Evolutionary conservation across 2,329 filamentous ascomycete species (phyloP).

Genomic region (Emergomyces pasteurianus): DNA sequence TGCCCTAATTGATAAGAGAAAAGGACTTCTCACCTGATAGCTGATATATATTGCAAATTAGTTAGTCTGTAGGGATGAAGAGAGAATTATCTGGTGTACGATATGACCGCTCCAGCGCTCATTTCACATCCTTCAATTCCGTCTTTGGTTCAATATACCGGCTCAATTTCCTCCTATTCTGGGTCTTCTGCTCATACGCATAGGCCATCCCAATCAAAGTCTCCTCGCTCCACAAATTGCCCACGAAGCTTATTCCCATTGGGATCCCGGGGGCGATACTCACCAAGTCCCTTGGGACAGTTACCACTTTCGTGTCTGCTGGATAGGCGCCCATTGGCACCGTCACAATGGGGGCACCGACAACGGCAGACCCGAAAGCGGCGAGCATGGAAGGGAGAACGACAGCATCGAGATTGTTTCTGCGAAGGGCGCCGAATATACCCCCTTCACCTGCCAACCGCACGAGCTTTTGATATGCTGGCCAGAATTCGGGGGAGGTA

Average conservation of each 20-base stretch:
- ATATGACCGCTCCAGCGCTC: not conserved
- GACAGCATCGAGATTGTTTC: slow-evolving; percentile 48
- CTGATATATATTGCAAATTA: not conserved
- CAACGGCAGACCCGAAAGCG: slow-evolving; percentile 39
- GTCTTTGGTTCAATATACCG: slow-evolving; percentile 39
- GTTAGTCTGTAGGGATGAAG: not conserved
- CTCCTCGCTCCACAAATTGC: slow-evolving; percentile 48
- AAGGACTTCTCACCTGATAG: not conserved
- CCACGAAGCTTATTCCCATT: slow-evolving; percentile 55
- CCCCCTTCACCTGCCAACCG: slow-evolving; percentile 48
- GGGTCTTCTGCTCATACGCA: slow-evolving; percentile 54
- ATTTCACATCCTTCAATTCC: slow-evolving; percentile 34
- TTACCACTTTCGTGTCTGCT: slow-evolving; percentile 35
- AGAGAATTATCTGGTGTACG: not conserved
- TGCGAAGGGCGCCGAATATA: slow-evolving; percentile 47
- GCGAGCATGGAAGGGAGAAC: slow-evolving; percentile 45
- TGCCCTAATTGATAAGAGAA: not conserved
- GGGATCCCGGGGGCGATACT: slow-evolving; percentile 42
- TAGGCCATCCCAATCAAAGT: slow-evolving; percentile 53
- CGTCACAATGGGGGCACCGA: slow-evolving; percentile 50
- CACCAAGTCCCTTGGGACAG: slow-evolving; percentile 41
- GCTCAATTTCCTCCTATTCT: slow-evolving; percentile 35
- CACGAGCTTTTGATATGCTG: slow-evolving; percentile 41
- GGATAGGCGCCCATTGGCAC: slow-evolving; percentile 51
- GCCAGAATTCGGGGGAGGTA: slow-evolving; percentile 45